phyloP scores from a whole-genome alignment of 2,329 filamentous ascomycete genomes.

The Aureobasidium uvarum region DNA sequence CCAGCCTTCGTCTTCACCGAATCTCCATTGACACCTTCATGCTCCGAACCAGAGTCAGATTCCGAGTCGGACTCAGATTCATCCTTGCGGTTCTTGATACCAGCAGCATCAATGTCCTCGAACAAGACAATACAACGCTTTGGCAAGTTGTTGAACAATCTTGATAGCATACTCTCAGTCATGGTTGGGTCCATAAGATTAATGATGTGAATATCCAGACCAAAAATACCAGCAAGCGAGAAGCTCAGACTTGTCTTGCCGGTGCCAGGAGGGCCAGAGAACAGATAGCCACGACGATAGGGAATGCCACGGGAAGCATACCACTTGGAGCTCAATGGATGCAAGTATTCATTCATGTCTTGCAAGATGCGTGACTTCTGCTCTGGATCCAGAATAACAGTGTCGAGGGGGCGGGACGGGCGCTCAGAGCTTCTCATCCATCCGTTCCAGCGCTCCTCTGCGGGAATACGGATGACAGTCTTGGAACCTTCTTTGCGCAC shows the following conservation, averaged over 20 bases:
- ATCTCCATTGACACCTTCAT: neutral
- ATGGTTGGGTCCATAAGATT: constrained; percentile 66
- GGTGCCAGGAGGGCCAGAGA: constrained; percentile 63
- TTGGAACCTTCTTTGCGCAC: constrained; percentile 44
- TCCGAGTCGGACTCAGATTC: neutral
- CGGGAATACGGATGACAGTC: constrained; percentile 49
- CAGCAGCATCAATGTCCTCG: constrained; percentile 51
- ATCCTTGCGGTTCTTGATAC: constrained; percentile 40
- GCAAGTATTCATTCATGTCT: constrained; percentile 76
- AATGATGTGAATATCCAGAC: constrained; percentile 48
- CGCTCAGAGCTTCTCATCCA: constrained; percentile 51
- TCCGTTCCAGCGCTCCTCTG: constrained; percentile 36
- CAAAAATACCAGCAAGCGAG: constrained; percentile 50
- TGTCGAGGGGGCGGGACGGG: constrained; percentile 68
- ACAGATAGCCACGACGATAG: constrained; percentile 78
- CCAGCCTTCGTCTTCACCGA: neutral
- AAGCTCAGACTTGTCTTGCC: constrained; percentile 42
- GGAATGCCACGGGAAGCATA: constrained; percentile 82
- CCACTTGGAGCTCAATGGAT: constrained; percentile 71
- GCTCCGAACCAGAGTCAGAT: neutral
- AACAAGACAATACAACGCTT: constrained; percentile 48
- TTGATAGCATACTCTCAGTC: constrained; percentile 61
- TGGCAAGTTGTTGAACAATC: constrained; percentile 46
- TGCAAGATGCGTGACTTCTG: constrained; percentile 65
- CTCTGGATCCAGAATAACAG: constrained; percentile 67